Base-by-base conservation (phyloP, 2,329 filamentous ascomycete genomes). In the Xylariaceae sp. region DNA sequence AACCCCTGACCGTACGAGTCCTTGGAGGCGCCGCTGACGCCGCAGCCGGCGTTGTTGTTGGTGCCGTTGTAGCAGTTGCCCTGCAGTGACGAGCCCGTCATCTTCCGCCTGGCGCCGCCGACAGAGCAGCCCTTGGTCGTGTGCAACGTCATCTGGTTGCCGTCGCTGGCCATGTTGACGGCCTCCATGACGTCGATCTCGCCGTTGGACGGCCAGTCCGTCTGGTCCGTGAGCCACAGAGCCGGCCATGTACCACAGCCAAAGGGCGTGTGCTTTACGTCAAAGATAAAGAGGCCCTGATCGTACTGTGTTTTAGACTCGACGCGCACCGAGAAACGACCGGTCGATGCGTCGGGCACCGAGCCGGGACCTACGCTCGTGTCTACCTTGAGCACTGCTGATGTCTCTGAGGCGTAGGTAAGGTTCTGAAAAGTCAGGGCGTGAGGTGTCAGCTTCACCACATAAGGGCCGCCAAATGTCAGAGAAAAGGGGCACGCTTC, bases 171-270 rank as follows among this genome's bases (percentile, higher is more conserved):
- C 34, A 67, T 57, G 58, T 82, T 81, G 38, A 69, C 68, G 7
- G 74, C 66, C 56, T 81, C 78, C 58, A 82, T 68, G 16, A 81
- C 53, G 54, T 81, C 78, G 44, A 82, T 81, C 57, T 84, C 81
- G 42, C 80, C 80, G 47, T 82, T 68, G 4, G 56, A 50, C 3
- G 81, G 80, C 81, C 80, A 81, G 61, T 79, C 71, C 49, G 56
- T 60, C 1, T 68, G 63, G 55, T 85, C 81, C 0, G 69, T 67
- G 5, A 85, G 65, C 81, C 81, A 85, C 9, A 85, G 67, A 0
- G 81, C 71, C 2, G 78, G 76, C 81, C 76, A 84, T 15, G 71
- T 77, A 3, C 69, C 77, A 52, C 79, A 83, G 29, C 77, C 79
- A 50, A 68, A 74, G 0, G 79, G 80, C 0, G 74, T 74, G 59